Evolutionary conservation across 257 asterid genomes (phyloP).

Genomic region (Capsicum chinense): DNA sequence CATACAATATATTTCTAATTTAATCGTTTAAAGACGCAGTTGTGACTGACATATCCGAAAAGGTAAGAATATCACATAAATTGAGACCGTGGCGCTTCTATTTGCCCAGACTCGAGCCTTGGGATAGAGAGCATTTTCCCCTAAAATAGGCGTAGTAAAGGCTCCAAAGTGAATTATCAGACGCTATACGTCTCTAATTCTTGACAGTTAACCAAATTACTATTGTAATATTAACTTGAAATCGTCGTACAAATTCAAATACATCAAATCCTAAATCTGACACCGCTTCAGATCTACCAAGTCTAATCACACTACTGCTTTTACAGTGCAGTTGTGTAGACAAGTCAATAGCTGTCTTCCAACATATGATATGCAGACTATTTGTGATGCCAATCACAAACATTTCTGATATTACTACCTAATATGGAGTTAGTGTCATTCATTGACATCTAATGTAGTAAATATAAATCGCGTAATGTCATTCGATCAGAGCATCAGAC

Average conservation of each 20-base stretch:
- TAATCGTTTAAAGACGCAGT: background rate
- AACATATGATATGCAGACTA: background rate
- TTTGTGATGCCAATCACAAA: background rate
- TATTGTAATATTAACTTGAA: background rate
- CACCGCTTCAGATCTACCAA: background rate
- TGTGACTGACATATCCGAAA: background rate
- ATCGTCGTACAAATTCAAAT: background rate
- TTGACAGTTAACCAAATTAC: too few relatives aligned
- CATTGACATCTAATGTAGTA: background rate
- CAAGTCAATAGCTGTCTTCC: background rate
- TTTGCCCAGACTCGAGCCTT: too few relatives aligned
- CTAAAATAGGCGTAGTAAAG: too few relatives aligned
- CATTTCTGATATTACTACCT: background rate
- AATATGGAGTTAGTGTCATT: background rate
- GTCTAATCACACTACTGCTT: background rate
- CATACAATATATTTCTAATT: conserved; percentile 11
- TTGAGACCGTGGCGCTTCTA: too few relatives aligned
- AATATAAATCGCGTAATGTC: background rate
- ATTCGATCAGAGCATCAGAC: background rate
- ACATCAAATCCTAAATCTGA: background rate
- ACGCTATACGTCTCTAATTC: too few relatives aligned
- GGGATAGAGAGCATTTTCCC: too few relatives aligned
- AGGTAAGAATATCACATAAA: too few relatives aligned
- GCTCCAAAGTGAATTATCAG: too few relatives aligned
- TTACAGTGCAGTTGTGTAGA: background rate